Evolutionary conservation across 768 basidiomycete genomes (phyloP).

Genomic region (Neoboletus brunneissimus): DNA sequence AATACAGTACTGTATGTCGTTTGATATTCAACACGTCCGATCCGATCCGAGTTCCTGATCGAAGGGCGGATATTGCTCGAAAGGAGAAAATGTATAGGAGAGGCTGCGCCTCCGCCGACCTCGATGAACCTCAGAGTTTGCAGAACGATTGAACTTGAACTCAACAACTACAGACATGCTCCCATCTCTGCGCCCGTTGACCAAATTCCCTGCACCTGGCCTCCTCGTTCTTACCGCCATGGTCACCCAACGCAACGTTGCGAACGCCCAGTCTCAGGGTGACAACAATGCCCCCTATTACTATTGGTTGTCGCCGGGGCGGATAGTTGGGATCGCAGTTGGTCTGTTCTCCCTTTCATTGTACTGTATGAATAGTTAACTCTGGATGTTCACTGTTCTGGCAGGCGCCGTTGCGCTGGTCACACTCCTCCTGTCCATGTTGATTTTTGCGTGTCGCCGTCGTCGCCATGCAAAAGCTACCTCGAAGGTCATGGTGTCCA

Average conservation of each 20-base stretch:
- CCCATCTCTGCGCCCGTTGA: neutral
- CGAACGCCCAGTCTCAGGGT: slow-evolving; percentile 10
- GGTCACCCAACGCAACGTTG: slow-evolving; percentile 1
- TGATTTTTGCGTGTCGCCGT: slow-evolving; percentile 5
- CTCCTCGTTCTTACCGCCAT: slow-evolving; percentile 6
- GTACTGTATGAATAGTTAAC: neutral
- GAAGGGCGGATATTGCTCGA: slow-evolving; percentile 1
- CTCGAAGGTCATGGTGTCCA: neutral
- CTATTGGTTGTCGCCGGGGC: slow-evolving; percentile 25
- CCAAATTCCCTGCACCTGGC: neutral
- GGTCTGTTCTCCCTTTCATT: slow-evolving; percentile 16
- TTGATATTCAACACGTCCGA: neutral
- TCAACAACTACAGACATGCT: neutral
- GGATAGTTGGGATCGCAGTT: slow-evolving; percentile 25
- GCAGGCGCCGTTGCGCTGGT: slow-evolving; percentile 13
- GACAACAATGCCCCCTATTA: neutral
- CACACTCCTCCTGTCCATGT: slow-evolving; percentile 5
- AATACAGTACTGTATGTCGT: too few species aligned
- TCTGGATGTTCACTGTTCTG: neutral
- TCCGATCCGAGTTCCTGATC: neutral
- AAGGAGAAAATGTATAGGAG: neutral
- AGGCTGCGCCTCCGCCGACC: neutral
- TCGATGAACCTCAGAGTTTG: neutral
- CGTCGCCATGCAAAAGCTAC: neutral
- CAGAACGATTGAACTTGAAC: neutral